These are phyloP conservation scores for Echria macrotheca DNA, from an alignment of 495 filamentous ascomycete species.

Conservation along the genomic window DNA sequence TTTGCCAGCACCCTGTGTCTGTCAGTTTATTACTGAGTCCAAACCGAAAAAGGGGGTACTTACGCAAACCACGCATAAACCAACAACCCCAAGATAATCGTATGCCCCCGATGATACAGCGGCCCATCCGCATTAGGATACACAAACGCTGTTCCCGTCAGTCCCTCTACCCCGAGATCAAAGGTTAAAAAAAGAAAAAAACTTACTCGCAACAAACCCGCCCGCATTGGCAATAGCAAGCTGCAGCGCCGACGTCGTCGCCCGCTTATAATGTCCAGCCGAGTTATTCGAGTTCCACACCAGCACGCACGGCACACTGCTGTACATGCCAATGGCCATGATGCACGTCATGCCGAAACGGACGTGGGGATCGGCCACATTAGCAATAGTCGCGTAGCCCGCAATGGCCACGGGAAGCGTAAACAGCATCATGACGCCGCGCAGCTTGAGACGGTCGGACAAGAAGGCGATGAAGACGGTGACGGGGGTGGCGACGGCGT, in stretches of 20 bases:
- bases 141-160: conserved; percentile 40
- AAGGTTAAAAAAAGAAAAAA: neutral
- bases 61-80: conserved; percentile 63
- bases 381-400: conserved; percentile 45
- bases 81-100: conserved; percentile 52
- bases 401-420: conserved; percentile 48
- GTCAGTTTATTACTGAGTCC: no score
- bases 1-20: conserved; percentile 56
- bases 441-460: conserved; percentile 40
- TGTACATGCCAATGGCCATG: conserved; percentile 68
- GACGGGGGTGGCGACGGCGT: conserved; percentile 52
- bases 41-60: no score
- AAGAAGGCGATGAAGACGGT: conserved; percentile 45
- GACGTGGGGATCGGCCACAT: conserved; percentile 47
- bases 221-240: conserved; percentile 46
- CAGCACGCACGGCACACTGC: conserved; percentile 66
- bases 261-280: conserved; percentile 42
- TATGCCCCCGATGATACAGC: conserved; percentile 50
- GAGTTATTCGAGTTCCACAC: conserved; percentile 58
- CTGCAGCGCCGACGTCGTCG: conserved; percentile 41
- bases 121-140: conserved; percentile 50
- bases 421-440: conserved; percentile 31
- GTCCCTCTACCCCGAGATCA: neutral
- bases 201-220: conserved; percentile 42
- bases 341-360: conserved; percentile 72